These are phyloP conservation scores for Circinella minor DNA, from an alignment of 371 early-diverging fungal species.

Conservation along the genomic window DNA sequence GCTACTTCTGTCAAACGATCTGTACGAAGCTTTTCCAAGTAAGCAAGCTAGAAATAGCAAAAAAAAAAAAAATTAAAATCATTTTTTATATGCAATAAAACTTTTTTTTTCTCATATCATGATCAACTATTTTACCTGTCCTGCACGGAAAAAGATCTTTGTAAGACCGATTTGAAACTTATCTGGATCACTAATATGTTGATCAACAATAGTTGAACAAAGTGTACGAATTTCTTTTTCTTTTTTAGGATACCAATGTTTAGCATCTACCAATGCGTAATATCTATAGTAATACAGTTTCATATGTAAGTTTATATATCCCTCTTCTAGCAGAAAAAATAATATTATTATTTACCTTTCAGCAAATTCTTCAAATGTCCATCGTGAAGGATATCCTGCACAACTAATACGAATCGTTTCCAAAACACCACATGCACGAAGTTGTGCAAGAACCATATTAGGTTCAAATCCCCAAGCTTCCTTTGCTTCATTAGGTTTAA, in stretches of 20 bases:
- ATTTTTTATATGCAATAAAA: not conserved
- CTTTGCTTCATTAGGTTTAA: conserved; percentile 96
- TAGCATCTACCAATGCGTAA: conserved; percentile 78
- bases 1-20: conserved; percentile 81
- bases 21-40: conserved; percentile 87
- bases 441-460: conserved; percentile 91
- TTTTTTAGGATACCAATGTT: conserved; percentile 62
- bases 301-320: no score
- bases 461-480: conserved; percentile 90
- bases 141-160: conserved; percentile 99
- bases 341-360: conserved; percentile 36
- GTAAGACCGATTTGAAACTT: conserved; percentile 96
- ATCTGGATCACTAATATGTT: conserved; percentile 73
- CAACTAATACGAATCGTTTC: conserved; percentile 99
- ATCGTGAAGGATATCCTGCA: conserved; percentile 97
- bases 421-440: conserved; percentile 99
- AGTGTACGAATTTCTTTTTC: conserved; percentile 53
- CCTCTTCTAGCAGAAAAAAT: not conserved
- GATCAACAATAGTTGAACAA: conserved; percentile 69
- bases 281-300: conserved; percentile 58
- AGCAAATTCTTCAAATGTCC: conserved; percentile 92
- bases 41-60: conserved; percentile 66
- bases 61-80: not conserved
- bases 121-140: conserved; percentile 50
- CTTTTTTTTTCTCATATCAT: not conserved